Conservation (phyloP, 148 eudicot genomes). For the Chenopodium suecicum region DNA sequence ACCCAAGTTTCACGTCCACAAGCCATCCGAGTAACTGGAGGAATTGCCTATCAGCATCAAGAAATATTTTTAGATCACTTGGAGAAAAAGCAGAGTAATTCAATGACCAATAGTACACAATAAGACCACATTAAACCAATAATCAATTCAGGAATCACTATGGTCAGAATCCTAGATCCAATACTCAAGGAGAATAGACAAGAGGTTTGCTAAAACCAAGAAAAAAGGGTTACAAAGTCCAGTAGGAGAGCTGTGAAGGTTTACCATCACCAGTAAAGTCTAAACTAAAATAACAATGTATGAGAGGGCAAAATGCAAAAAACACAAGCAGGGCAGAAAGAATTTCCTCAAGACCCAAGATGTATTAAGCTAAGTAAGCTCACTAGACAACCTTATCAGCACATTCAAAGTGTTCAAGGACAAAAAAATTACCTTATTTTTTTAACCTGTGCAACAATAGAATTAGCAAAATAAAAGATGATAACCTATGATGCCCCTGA, state of each 20-base stretch:
- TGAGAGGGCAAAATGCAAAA: not conserved
- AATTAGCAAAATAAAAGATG: not conserved
- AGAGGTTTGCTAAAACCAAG: not conserved
- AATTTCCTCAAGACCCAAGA: not conserved
- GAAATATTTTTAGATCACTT: not conserved
- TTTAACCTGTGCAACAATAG: too few relatives aligned
- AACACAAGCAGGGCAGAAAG: not conserved
- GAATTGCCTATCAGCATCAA: conserved; percentile 66
- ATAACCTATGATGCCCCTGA: not conserved
- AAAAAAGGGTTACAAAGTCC: not conserved
- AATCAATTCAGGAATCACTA: not conserved
- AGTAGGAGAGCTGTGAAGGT: not conserved
- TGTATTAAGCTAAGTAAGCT: not conserved
- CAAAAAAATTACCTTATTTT: too few relatives aligned
- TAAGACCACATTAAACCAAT: not conserved
- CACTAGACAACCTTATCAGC: not conserved
- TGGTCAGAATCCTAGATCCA: conserved; percentile 1
- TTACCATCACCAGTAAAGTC: not conserved
- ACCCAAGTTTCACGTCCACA: conserved; percentile 91
- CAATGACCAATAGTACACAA: not conserved
- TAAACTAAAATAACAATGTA: not conserved
- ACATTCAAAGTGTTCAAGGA: not conserved
- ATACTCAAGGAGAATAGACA: not conserved
- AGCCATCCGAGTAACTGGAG: conserved; percentile 88
- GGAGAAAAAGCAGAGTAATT: not conserved